These are phyloP conservation scores for Drosera capensis DNA, from an alignment of 148 eudicot genomes.

Conservation along the genomic window DNA sequence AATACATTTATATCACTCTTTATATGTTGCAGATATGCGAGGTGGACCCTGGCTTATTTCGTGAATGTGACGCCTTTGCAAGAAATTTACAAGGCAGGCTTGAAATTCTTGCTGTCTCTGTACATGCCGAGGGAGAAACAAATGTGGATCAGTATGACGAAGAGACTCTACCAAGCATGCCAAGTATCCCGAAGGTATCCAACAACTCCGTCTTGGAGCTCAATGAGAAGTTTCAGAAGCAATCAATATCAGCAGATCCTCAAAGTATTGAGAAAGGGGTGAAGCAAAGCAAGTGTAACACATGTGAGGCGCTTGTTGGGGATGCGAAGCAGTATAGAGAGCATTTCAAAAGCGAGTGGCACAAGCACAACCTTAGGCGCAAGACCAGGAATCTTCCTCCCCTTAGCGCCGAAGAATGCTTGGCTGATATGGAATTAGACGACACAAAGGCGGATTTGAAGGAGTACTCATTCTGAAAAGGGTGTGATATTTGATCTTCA, in stretches of 20 bases:
- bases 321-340: constrained; percentile 80
- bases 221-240: constrained; percentile 48
- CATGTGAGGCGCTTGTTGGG: constrained; percentile 73
- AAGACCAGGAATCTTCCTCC: constrained; percentile 81
- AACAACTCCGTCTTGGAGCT: constrained; percentile 24
- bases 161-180: constrained; percentile 26
- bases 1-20: background rate
- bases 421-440: constrained; percentile 48
- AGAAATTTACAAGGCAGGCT: constrained; percentile 69
- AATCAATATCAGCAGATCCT: constrained; percentile 22
- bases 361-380: constrained; percentile 72
- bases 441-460: constrained; percentile 57
- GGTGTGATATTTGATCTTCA: no score
- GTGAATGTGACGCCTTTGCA: constrained; percentile 62
- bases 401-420: constrained; percentile 69
- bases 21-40: constrained; percentile 52
- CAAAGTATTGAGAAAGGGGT: constrained; percentile 21
- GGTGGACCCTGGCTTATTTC: constrained; percentile 61
- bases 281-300: constrained; percentile 74
- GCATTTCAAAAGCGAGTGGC: constrained; percentile 97
- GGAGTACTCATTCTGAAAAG: constrained; percentile 54
- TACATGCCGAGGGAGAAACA: constrained; percentile 65
- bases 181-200: constrained; percentile 23
- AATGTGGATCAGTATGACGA: constrained; percentile 62
- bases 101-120: constrained; percentile 79